Evolutionary conservation across 1,284 basidiomycete species (phyloP).

Genomic region (Vanrija humicola): DNA sequence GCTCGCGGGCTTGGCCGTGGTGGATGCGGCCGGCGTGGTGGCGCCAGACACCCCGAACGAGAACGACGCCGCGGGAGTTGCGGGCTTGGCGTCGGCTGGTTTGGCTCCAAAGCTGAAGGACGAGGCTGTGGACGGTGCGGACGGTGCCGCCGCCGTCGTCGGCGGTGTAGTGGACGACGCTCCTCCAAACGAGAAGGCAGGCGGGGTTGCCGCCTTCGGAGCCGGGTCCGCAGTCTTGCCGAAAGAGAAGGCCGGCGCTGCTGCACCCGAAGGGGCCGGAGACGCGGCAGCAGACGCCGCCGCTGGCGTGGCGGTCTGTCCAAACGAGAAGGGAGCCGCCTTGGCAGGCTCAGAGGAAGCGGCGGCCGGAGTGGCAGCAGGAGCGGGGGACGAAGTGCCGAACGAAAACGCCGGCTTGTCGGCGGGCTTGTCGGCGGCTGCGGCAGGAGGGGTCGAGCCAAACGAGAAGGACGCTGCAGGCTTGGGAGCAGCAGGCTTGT

Average conservation of each 20-base stretch:
- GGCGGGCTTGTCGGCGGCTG: not conserved
- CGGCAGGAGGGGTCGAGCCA: not conserved
- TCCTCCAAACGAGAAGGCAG: constrained; percentile 3
- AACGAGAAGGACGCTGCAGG: constrained; percentile 3
- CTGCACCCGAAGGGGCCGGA: not conserved
- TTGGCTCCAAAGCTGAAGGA: constrained; percentile 1
- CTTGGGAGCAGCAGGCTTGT: not conserved
- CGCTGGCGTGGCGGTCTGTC: not conserved
- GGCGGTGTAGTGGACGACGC: not conserved
- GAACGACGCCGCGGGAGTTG: not conserved
- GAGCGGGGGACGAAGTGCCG: not conserved
- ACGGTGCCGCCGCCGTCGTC: not conserved
- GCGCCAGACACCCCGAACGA: not conserved
- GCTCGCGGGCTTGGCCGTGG: not conserved
- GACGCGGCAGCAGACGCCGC: not conserved
- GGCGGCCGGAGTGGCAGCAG: not conserved
- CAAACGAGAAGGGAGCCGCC: constrained; percentile 2
- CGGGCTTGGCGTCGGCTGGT: not conserved
- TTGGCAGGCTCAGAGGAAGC: not conserved
- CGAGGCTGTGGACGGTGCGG: not conserved
- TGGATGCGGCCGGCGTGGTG: not conserved
- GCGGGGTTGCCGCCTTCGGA: not conserved
- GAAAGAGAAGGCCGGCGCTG: not conserved
- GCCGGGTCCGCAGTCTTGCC: not conserved
- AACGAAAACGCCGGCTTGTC: constrained; percentile 4